phyloP scores from a whole-genome alignment of 768 basidiomycete genomes.

The Rhodotorula babjevae region DNA sequence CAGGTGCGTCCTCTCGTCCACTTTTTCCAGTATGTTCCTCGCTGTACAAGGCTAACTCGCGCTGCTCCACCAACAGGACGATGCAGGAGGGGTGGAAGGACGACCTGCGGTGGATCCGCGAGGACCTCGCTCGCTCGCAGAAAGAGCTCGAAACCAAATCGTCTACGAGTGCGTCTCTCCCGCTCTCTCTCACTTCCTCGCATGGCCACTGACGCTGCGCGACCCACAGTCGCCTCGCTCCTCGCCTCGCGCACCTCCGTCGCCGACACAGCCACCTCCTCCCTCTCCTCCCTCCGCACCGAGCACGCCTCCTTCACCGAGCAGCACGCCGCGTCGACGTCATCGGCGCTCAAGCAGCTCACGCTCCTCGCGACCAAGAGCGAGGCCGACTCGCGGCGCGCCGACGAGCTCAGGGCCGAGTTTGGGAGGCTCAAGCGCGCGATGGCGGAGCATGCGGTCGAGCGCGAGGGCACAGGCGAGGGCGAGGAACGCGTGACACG shows the following conservation, averaged over 20 bases:
- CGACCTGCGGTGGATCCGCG: slow-evolving; percentile 65
- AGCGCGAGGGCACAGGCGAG: background rate
- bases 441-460: slow-evolving; percentile 5
- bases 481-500: too few relatives aligned
- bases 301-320: background rate
- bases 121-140: slow-evolving; percentile 71
- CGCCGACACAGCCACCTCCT: background rate
- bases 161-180: slow-evolving; percentile 10
- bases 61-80: slow-evolving; percentile 35
- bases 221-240: slow-evolving; percentile 14
- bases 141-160: slow-evolving; percentile 61
- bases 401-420: slow-evolving; percentile 3
- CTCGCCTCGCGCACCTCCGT: background rate
- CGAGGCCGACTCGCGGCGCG: background rate
- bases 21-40: too few relatives aligned
- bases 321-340: background rate
- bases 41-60: background rate
- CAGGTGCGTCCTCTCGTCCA: slow-evolving; percentile 46
- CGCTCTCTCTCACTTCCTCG: background rate
- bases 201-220: too few relatives aligned
- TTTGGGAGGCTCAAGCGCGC: slow-evolving; percentile 9
- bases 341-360: background rate
- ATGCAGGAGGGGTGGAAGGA: slow-evolving; percentile 68
- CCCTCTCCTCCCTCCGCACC: background rate
- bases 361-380: background rate